Conservation (phyloP, 371 early-diverging fungal species). For the Mucor ambiguus region DNA sequence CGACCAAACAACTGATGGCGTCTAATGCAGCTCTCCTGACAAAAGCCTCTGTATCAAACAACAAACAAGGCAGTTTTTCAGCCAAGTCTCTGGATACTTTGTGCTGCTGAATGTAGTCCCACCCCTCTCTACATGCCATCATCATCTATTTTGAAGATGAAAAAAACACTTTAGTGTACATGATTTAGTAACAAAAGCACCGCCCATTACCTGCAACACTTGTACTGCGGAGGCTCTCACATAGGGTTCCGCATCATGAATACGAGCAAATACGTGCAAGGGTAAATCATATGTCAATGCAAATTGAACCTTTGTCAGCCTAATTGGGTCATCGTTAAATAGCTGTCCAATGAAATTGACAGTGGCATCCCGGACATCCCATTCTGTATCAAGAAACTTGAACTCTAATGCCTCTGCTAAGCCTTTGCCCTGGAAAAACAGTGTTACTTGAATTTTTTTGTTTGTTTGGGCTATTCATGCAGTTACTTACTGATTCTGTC, state of each 20-base stretch:
- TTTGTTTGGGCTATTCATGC: neutral
- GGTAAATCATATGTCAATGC: slow-evolving; percentile 50
- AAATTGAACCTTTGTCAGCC: slow-evolving; percentile 40
- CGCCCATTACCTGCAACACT: slow-evolving; percentile 40
- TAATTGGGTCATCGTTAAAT: slow-evolving; percentile 29
- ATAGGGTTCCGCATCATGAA: slow-evolving; percentile 58
- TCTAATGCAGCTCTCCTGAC: slow-evolving; percentile 63
- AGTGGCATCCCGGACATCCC: slow-evolving; percentile 63
- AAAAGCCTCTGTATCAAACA: slow-evolving; percentile 63
- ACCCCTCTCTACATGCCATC: slow-evolving; percentile 37
- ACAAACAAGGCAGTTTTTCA: slow-evolving; percentile 42
- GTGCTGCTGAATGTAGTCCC: slow-evolving; percentile 44
- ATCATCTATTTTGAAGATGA: slow-evolving; percentile 22
- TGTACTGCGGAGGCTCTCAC: slow-evolving; percentile 58
- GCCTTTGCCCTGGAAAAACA: slow-evolving; percentile 8
- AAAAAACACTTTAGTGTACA: neutral
- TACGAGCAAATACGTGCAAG: slow-evolving; percentile 43
- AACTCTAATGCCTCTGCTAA: slow-evolving; percentile 41
- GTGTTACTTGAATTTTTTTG: no score
- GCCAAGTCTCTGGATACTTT: slow-evolving; percentile 28
- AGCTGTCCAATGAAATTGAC: slow-evolving; percentile 58
- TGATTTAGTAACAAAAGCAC: neutral
- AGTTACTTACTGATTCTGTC: slow-evolving; percentile 10
- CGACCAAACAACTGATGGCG: slow-evolving; percentile 54
- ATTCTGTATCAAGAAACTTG: slow-evolving; percentile 55